A percentile compares a stretch with the other conserved stretches of the same genome.
Conservation (phyloP, 257 asterid genomes). For the Solanum peruvianum region DNA sequence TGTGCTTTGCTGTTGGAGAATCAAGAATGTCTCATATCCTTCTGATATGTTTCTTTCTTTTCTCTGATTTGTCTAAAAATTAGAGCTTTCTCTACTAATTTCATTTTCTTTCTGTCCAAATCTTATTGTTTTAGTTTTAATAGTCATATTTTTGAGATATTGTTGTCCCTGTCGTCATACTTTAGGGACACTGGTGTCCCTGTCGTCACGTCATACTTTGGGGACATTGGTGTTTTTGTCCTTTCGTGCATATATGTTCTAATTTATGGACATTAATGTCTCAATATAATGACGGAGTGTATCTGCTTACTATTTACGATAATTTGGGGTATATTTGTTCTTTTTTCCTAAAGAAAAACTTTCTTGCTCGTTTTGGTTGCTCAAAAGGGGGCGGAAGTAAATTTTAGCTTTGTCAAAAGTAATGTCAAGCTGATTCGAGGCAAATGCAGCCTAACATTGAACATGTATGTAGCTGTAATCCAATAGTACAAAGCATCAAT, state of each 20-base stretch:
- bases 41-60: slow-evolving; percentile 45
- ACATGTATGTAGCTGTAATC: not conserved
- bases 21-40: slow-evolving; percentile 78
- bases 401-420: not conserved
- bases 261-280: too few species aligned
- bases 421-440: not conserved
- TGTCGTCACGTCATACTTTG: too few species aligned
- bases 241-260: too few species aligned
- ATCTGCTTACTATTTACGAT: too few species aligned
- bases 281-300: rapidly evolving
- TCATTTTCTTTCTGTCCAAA: not conserved
- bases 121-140: not conserved
- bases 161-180: rapidly evolving
- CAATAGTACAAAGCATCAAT: not conserved
- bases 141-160: too few species aligned
- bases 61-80: slow-evolving; percentile 14
- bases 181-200: rapidly evolving
- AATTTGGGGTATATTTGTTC: too few species aligned
- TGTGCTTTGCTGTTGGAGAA: slow-evolving; percentile 32
- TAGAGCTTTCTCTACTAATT: not conserved
- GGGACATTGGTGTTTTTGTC: too few species aligned
- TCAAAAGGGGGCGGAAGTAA: not conserved
- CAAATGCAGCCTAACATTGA: not conserved
- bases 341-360: too few species aligned
- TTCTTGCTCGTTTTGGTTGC: not conserved